These are phyloP conservation scores for Suillus tomentosus DNA, from an alignment of 768 basidiomycete species.

Conservation along the genomic window DNA sequence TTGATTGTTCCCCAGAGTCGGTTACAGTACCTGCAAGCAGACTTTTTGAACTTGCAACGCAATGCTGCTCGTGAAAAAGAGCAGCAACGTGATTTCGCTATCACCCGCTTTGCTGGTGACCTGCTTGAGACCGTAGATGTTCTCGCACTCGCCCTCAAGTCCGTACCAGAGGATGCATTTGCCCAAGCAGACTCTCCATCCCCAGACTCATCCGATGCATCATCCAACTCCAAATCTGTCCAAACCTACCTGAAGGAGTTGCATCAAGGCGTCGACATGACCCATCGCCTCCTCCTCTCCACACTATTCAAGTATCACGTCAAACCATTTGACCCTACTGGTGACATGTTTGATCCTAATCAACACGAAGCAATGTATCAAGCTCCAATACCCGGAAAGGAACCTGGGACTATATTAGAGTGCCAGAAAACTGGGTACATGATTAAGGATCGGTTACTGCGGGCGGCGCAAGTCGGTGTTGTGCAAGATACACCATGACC, in stretches of 20 bases:
- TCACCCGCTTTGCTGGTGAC: constrained; percentile 88
- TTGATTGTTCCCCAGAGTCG: constrained; percentile 59
- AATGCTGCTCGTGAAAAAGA: constrained; percentile 90
- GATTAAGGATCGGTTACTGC: constrained; percentile 91
- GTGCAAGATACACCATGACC: constrained; percentile 63
- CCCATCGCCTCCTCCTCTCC: constrained; percentile 85
- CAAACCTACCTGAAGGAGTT: constrained; percentile 67
- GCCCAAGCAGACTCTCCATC: constrained; percentile 27
- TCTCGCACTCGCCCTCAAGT: constrained; percentile 79
- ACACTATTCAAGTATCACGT: constrained; percentile 92
- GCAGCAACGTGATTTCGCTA: constrained; percentile 91
- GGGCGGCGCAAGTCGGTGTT: constrained; percentile 97
- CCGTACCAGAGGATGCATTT: constrained; percentile 60
- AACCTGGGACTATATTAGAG: constrained; percentile 87
- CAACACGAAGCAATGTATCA: constrained; percentile 94
- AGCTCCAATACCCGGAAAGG: constrained; percentile 86
- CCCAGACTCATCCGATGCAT: constrained; percentile 30
- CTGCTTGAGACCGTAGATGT: constrained; percentile 91
- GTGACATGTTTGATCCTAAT: constrained; percentile 95
- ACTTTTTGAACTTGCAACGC: constrained; percentile 93
- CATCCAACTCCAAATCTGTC: constrained; percentile 50
- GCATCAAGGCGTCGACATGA: constrained; percentile 87
- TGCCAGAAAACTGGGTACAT: constrained; percentile 90
- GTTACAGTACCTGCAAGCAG: constrained; percentile 89
- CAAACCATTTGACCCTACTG: constrained; percentile 88